Conservation (phyloP, 495 filamentous ascomycete species). For the Talaromyces trachyspermus region DNA sequence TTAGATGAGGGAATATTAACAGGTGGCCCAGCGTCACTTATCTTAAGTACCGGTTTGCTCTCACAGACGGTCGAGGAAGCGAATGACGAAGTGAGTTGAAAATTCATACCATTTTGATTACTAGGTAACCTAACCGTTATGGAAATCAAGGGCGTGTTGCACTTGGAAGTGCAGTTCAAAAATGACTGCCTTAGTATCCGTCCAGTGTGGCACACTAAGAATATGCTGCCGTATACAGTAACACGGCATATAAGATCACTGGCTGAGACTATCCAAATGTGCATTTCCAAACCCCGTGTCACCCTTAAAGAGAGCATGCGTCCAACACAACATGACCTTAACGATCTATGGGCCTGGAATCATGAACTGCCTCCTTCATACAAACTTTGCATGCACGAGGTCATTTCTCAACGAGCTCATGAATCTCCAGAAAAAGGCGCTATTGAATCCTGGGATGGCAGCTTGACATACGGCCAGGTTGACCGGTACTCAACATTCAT, state of each 20-base stretch:
- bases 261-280: slow-evolving; percentile 22
- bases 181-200: slow-evolving; percentile 19
- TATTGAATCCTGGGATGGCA: slow-evolving; percentile 42
- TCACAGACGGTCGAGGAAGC: slow-evolving; percentile 10
- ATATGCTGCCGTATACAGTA: slow-evolving; percentile 27
- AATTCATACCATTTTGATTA: too few species aligned
- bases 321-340: slow-evolving; percentile 21
- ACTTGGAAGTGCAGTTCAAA: slow-evolving; percentile 22
- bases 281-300: slow-evolving; percentile 15
- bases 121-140: too few species aligned
- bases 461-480: slow-evolving; percentile 37
- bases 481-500: slow-evolving; percentile 28
- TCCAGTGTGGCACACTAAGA: slow-evolving; percentile 21
- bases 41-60: slow-evolving; percentile 26
- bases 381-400: slow-evolving; percentile 38
- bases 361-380: slow-evolving; percentile 21
- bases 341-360: slow-evolving; percentile 30
- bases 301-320: slow-evolving; percentile 20
- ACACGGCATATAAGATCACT: slow-evolving; percentile 23
- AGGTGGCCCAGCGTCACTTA: slow-evolving; percentile 11
- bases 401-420: slow-evolving; percentile 30
- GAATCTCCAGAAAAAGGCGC: slow-evolving; percentile 27
- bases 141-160: slow-evolving; percentile 14
- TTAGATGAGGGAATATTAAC: not conserved
- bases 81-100: slow-evolving; percentile 20